Percentiles rank a stretch among this genome's conserved stretches.
Evolutionary conservation across 495 filamentous ascomycete species (phyloP).

Genomic region (Trichoderma gamsii): DNA sequence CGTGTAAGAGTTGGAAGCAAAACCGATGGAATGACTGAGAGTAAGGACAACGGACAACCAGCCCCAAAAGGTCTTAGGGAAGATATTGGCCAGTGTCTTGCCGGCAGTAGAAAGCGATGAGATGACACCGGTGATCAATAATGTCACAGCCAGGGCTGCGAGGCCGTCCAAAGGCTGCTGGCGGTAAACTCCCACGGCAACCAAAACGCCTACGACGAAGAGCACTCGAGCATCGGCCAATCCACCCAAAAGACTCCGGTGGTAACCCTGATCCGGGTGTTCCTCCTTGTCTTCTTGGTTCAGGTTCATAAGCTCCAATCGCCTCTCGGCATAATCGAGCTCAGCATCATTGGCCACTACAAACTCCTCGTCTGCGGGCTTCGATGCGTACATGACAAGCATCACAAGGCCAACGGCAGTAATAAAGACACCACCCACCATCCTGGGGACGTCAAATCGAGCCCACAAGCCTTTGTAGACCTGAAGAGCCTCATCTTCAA

Average conservation of each 20-base stretch:
- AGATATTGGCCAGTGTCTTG: slow-evolving; percentile 46
- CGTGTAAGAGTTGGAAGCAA: slow-evolving; percentile 95
- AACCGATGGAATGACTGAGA: slow-evolving; percentile 74
- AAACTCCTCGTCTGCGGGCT: slow-evolving; percentile 39
- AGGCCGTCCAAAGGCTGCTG: slow-evolving; percentile 40
- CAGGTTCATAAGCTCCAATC: slow-evolving; percentile 22
- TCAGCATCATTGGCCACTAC: slow-evolving; percentile 38
- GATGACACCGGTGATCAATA: slow-evolving; percentile 38
- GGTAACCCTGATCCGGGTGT: slow-evolving; percentile 28
- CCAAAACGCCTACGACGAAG: slow-evolving; percentile 25
- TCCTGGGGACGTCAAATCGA: slow-evolving; percentile 77
- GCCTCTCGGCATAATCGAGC: slow-evolving; percentile 20
- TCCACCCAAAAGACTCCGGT: slow-evolving; percentile 28
- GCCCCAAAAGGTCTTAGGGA: slow-evolving; percentile 82
- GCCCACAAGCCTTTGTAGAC: slow-evolving; percentile 88
- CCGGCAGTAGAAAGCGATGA: slow-evolving; percentile 51
- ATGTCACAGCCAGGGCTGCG: slow-evolving; percentile 12
- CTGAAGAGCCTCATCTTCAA: slow-evolving; percentile 70
- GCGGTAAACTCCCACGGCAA: slow-evolving; percentile 44
- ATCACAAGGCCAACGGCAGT: slow-evolving; percentile 59
- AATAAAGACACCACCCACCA: slow-evolving; percentile 70
- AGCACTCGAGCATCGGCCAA: slow-evolving; percentile 6
- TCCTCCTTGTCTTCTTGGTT: slow-evolving; percentile 29
- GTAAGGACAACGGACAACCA: slow-evolving; percentile 79
- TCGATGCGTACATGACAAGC: slow-evolving; percentile 64